Conservation (phyloP, 345 rosid species). For the Conringia planisiliqua region DNA sequence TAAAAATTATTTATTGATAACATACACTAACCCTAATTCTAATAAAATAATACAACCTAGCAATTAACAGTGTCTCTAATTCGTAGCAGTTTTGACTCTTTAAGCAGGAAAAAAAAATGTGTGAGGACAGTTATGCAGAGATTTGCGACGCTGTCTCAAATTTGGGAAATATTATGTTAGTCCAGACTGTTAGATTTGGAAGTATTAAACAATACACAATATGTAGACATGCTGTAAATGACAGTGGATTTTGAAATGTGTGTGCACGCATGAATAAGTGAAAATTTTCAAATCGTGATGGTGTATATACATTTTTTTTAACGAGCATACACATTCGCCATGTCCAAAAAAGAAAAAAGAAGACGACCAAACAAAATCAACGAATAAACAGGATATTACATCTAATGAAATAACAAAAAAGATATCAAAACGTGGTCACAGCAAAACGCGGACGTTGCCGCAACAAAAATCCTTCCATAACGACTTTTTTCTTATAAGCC, state of each 20-base stretch:
- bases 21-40: too few relatives aligned
- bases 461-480: conserved; percentile 67
- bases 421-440: neutral
- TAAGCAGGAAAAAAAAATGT: too few relatives aligned
- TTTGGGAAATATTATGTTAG: neutral
- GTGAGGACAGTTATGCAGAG: neutral
- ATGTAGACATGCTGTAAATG: neutral
- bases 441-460: conserved; percentile 14
- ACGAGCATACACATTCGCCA: too few relatives aligned
- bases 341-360: too few relatives aligned
- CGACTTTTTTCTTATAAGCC: conserved; percentile 63
- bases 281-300: neutral
- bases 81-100: too few relatives aligned
- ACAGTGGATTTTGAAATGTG: neutral
- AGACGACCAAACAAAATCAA: neutral
- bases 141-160: neutral
- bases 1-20: too few relatives aligned
- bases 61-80: too few relatives aligned
- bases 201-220: neutral
- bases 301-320: neutral
- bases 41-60: too few relatives aligned
- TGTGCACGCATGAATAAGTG: neutral
- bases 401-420: neutral
- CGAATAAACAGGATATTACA: neutral
- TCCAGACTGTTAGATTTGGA: neutral